A percentile compares a stretch with the other conserved stretches of the same genome.
These are phyloP conservation scores for Nicotiana undulata DNA, from an alignment of 257 asterid genomes.

Conservation along the genomic window DNA sequence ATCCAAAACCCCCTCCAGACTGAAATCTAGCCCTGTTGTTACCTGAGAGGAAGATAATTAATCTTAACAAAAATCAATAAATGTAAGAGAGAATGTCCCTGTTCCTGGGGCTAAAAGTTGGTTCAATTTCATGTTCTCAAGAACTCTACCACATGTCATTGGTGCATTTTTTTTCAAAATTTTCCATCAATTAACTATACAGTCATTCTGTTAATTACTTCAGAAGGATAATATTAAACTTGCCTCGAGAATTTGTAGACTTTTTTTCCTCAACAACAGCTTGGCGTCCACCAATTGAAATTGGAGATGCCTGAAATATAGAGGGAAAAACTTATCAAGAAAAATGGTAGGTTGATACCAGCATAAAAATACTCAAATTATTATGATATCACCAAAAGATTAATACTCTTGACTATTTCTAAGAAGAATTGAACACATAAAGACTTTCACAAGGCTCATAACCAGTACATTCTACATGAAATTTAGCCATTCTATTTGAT, in stretches of 20 bases:
- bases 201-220: neutral
- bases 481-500: neutral
- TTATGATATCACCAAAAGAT: neutral
- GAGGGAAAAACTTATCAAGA: neutral
- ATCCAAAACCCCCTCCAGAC: slow-evolving; percentile 63
- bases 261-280: slow-evolving; percentile 75
- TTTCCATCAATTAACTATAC: neutral
- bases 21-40: slow-evolving; percentile 54
- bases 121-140: neutral
- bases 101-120: no score
- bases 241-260: slow-evolving; percentile 78
- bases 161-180: neutral
- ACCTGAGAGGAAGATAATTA: slow-evolving; percentile 24
- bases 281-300: slow-evolving; percentile 55
- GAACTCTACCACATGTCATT: neutral
- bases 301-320: slow-evolving; percentile 74
- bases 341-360: neutral
- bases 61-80: neutral
- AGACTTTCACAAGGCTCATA: neutral
- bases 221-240: slow-evolving; percentile 18
- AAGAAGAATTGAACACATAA: neutral
- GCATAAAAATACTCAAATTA: neutral
- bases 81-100: no score
- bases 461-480: neutral
- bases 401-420: neutral